A percentile compares a stretch with the other conserved stretches of the same genome.
Evolutionary conservation across 805 yeast genomes (phyloP).

Genomic region (Candida ulmi): DNA sequence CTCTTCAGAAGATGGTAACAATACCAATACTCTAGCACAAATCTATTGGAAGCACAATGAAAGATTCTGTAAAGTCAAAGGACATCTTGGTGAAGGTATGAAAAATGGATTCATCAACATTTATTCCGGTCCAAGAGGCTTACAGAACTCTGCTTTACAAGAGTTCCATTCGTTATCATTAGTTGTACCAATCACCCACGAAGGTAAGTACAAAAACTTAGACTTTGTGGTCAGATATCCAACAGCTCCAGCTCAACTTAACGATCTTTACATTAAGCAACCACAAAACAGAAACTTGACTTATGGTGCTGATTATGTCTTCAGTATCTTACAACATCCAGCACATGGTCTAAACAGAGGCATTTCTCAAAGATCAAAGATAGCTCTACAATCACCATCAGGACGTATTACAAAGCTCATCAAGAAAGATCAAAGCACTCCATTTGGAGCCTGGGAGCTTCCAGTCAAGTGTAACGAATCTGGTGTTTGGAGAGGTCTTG

Average conservation of each 20-base stretch:
- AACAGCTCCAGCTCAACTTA: conserved; percentile 57
- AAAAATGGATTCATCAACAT: conserved; percentile 69
- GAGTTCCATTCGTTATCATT: conserved; percentile 64
- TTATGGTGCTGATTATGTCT: conserved; percentile 54
- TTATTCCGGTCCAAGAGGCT: conserved; percentile 62
- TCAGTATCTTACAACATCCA: conserved; percentile 52
- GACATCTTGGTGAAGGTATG: conserved; percentile 66
- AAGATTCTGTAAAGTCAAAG: conserved; percentile 74
- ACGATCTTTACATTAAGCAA: conserved; percentile 76
- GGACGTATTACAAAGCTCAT: conserved; percentile 65
- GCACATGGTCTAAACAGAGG: conserved; percentile 13
- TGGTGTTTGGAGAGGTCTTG: conserved; percentile 82
- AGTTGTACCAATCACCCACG: conserved; percentile 70
- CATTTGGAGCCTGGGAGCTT: conserved; percentile 55
- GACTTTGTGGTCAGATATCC: conserved; percentile 72
- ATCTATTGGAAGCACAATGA: conserved; percentile 59
- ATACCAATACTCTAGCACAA: conserved; percentile 64
- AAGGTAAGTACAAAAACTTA: conserved; percentile 55
- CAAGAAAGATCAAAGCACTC: conserved; percentile 40
- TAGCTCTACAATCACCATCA: conserved; percentile 79
- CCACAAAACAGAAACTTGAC: conserved; percentile 73
- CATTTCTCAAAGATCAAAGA: conserved; percentile 35
- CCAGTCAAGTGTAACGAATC: conserved; percentile 57
- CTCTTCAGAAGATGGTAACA: conserved; percentile 35
- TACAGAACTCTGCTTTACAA: conserved; percentile 44